Conservation (phyloP, 805 yeast species). For the Wickerhamiella azyma region DNA sequence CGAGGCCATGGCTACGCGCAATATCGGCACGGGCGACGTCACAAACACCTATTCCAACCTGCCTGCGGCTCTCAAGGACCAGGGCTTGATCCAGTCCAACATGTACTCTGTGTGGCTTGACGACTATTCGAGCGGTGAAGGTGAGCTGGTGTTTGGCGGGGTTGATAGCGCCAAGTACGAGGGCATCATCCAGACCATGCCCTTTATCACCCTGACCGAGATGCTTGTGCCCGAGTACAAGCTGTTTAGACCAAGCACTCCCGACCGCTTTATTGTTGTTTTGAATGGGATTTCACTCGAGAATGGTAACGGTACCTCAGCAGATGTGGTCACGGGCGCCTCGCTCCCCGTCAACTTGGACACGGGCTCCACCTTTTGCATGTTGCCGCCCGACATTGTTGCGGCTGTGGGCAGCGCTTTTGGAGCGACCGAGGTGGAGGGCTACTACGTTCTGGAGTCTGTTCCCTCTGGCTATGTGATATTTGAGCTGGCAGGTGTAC, state of each 20-base stretch:
- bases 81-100: conserved; percentile 28
- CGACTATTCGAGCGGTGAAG: conserved; percentile 24
- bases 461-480: not conserved
- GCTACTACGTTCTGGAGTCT: conserved; percentile 20
- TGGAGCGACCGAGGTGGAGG: conserved; percentile 22
- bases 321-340: not conserved
- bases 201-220: conserved; percentile 9
- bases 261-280: conserved; percentile 8
- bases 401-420: conserved; percentile 12
- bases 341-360: conserved; percentile 30
- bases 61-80: conserved; percentile 23
- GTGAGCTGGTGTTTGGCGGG: conserved; percentile 29
- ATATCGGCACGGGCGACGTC: conserved; percentile 7
- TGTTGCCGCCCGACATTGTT: conserved; percentile 31
- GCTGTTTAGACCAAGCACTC: conserved; percentile 6
- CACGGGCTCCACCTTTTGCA: conserved; percentile 42
- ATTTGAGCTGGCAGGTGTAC: conserved; percentile 16
- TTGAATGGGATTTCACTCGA: conserved; percentile 2
- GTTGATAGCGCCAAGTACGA: conserved; percentile 27
- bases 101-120: conserved; percentile 38
- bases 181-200: conserved; percentile 23
- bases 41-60: conserved; percentile 17
- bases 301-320: not conserved
- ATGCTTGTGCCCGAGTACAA: not conserved
- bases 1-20: conserved; percentile 27